A percentile compares a stretch with the other conserved stretches of the same genome.
Conservation (phyloP, 2,329 filamentous ascomycete species). For the Botryotinia convoluta region DNA sequence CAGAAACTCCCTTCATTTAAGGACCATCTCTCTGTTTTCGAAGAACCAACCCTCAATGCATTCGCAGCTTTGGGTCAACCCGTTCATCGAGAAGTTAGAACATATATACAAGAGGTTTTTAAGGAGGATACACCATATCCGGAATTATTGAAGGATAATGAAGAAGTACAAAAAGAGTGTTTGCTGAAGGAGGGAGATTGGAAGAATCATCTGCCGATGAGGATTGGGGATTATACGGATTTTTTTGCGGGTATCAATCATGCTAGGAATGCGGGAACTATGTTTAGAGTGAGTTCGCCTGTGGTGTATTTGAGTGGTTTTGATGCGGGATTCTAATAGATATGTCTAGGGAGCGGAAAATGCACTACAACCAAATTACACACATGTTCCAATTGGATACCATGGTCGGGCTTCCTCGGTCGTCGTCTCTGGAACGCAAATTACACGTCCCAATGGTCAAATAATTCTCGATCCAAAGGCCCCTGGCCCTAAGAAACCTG, state of each 20-base stretch:
- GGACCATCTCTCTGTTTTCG: conserved; percentile 60
- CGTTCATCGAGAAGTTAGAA: conserved; percentile 65
- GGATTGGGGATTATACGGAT: conserved; percentile 80
- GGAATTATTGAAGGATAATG: conserved; percentile 61
- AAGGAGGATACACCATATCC: conserved; percentile 57
- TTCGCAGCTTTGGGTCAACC: conserved; percentile 71
- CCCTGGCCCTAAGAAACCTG: conserved; percentile 59
- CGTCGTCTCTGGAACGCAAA: conserved; percentile 69
- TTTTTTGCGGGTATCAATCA: conserved; percentile 82
- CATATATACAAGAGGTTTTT: conserved; percentile 67
- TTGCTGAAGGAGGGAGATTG: conserved; percentile 59
- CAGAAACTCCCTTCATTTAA: conserved; percentile 50
- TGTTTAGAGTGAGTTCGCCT: conserved; percentile 17
- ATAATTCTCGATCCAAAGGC: conserved; percentile 63
- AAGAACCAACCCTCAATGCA: conserved; percentile 63
- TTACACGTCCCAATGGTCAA: conserved; percentile 74
- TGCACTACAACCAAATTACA: conserved; percentile 79
- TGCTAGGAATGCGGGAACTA: conserved; percentile 55
- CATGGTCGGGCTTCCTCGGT: conserved; percentile 76
- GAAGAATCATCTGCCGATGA: conserved; percentile 69
- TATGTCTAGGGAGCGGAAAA: conserved; percentile 71
- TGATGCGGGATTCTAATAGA: neutral
- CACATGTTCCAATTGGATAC: conserved; percentile 76
- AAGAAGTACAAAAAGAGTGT: conserved; percentile 52
- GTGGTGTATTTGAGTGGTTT: neutral